These are phyloP conservation scores for Phytophthora megakarya DNA, from an alignment of 352 stramenopile species.

Conservation along the genomic window DNA sequence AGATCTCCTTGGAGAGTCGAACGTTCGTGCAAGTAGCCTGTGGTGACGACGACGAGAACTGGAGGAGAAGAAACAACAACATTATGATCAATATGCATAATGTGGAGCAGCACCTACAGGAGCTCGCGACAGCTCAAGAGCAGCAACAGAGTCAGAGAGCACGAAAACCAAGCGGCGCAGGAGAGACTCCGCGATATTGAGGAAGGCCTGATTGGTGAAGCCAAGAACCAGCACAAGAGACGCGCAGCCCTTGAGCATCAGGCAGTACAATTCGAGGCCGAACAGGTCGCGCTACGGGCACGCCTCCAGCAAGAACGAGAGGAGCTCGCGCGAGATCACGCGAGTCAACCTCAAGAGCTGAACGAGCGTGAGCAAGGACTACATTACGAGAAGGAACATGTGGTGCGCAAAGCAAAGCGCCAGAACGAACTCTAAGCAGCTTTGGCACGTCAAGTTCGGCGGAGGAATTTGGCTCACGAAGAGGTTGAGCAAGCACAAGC, in stretches of 20 bases:
- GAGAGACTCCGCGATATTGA: background rate
- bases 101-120: background rate
- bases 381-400: background rate
- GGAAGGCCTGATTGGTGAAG: background rate
- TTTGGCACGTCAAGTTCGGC: background rate
- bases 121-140: background rate
- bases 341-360: background rate
- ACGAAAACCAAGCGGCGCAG: background rate
- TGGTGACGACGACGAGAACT: too few relatives aligned
- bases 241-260: background rate
- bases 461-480: background rate
- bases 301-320: background rate
- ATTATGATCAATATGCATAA: background rate
- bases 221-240: background rate
- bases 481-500: background rate
- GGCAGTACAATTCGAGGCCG: background rate
- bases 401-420: background rate
- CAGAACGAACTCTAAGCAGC: background rate
- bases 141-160: background rate
- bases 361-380: background rate
- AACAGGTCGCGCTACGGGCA: background rate
- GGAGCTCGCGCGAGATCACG: background rate
- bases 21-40: too few relatives aligned
- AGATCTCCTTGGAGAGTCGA: too few relatives aligned
- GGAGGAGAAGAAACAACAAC: background rate